phyloP scores from a whole-genome alignment of 176 grass and related monocot species.

The Thinopyrum elongatum region DNA sequence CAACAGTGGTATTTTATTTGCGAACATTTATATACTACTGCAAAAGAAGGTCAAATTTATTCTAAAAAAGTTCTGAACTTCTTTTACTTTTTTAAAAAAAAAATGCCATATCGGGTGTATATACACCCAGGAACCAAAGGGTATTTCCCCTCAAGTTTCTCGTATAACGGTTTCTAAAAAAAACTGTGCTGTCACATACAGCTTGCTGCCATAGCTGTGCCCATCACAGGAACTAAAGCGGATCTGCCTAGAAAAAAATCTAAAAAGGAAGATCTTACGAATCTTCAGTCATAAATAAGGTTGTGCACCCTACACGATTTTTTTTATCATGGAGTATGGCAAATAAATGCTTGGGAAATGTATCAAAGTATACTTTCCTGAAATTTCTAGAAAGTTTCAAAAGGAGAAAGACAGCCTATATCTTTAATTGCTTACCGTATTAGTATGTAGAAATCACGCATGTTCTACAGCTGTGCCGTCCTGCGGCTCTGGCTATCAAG shows the following conservation, averaged over 20 bases:
- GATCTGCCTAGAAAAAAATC: conserved; percentile 62
- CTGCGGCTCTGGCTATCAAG: neutral
- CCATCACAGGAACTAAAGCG: conserved; percentile 66
- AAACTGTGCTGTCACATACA: conserved; percentile 64
- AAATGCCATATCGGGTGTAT: no score
- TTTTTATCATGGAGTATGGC: neutral
- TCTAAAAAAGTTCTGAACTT: no score
- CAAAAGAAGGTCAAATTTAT: no score
- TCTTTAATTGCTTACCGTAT: conserved; percentile 15
- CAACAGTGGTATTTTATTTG: no score
- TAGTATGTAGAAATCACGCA: neutral
- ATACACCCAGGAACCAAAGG: no score
- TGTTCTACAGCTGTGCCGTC: neutral
- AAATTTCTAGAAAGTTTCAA: neutral
- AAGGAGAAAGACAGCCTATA: neutral
- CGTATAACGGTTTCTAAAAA: neutral
- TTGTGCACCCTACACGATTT: neutral
- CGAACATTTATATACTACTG: no score
- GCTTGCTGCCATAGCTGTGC: conserved; percentile 71
- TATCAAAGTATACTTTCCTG: neutral
- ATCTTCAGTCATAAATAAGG: conserved; percentile 29
- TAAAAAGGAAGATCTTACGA: conserved; percentile 70
- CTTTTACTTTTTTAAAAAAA: no score
- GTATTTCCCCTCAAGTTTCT: no score
- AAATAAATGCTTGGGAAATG: neutral